These are phyloP conservation scores for Blastobotrys robertii DNA, from an alignment of 805 yeast species.

Conservation along the genomic window DNA sequence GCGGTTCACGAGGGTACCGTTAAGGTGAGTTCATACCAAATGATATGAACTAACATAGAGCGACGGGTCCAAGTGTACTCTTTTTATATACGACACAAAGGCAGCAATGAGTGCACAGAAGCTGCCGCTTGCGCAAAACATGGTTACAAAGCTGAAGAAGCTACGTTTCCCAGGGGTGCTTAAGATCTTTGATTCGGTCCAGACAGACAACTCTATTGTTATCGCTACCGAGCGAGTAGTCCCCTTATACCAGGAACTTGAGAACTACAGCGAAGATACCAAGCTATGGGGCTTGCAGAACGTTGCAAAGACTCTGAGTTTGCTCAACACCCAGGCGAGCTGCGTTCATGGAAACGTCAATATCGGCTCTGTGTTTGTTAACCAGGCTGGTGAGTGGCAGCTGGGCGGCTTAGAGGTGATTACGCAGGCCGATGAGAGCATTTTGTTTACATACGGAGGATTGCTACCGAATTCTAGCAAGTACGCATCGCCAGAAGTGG, in stretches of 20 bases:
- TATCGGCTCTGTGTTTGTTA: slow-evolving; percentile 46
- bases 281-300: slow-evolving; percentile 46
- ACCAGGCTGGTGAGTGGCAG: slow-evolving; percentile 70
- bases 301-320: slow-evolving; percentile 42
- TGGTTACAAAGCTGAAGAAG: slow-evolving; percentile 39
- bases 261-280: slow-evolving; percentile 26
- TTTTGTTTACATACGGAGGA: slow-evolving; percentile 29
- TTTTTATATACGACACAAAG: slow-evolving; percentile 52
- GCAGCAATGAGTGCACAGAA: slow-evolving; percentile 26
- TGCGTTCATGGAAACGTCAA: slow-evolving; percentile 59
- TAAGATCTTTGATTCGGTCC: slow-evolving; percentile 51
- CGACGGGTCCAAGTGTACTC: slow-evolving; percentile 43
- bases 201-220: slow-evolving; percentile 46
- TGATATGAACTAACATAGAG: slow-evolving; percentile 27
- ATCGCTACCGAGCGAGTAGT: slow-evolving; percentile 58
- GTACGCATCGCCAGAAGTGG: slow-evolving; percentile 47
- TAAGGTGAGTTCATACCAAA: slow-evolving; percentile 22
- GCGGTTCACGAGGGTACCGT: slow-evolving; percentile 47
- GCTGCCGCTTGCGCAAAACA: slow-evolving; percentile 35
- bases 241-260: slow-evolving; percentile 39
- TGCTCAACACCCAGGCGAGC: slow-evolving; percentile 37
- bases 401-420: slow-evolving; percentile 71
- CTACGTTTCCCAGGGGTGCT: slow-evolving; percentile 65
- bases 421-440: slow-evolving; percentile 37
- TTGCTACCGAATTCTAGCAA: slow-evolving; percentile 26